These are phyloP conservation scores for Melampsora larici-populina DNA, from an alignment of 1,284 basidiomycete genomes.

Conservation along the genomic window DNA sequence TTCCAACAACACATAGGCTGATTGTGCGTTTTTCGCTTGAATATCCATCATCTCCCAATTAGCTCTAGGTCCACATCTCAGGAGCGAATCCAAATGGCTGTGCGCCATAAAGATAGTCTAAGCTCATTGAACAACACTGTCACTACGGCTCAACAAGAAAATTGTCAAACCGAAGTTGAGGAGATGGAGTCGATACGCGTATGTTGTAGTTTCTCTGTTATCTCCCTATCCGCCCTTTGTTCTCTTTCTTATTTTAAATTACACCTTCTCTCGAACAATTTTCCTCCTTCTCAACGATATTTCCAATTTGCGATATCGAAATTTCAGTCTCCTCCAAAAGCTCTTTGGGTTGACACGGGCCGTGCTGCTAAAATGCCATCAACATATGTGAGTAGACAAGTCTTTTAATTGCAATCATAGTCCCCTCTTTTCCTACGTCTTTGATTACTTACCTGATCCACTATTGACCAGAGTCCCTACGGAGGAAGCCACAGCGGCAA, in stretches of 20 bases:
- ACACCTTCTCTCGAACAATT: not conserved
- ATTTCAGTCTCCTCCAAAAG: not conserved
- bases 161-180: not conserved
- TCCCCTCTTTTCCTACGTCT: no score
- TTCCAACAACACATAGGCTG: not conserved
- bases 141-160: not conserved
- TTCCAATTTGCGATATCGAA: not conserved
- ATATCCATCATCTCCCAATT: not conserved
- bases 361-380: not conserved
- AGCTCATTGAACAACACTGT: not conserved
- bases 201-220: not conserved
- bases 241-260: not conserved
- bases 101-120: not conserved
- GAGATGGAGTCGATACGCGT: slow-evolving; percentile 3
- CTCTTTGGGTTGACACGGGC: not conserved
- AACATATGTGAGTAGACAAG: not conserved
- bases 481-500: not conserved
- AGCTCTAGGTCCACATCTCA: not conserved
- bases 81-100: not conserved
- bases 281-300: not conserved
- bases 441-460: no score
- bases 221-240: not conserved
- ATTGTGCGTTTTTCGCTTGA: not conserved
- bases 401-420: no score
- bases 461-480: not conserved